phyloP scores from a whole-genome alignment of 768 basidiomycete species.

The Leccinellum albellum region DNA sequence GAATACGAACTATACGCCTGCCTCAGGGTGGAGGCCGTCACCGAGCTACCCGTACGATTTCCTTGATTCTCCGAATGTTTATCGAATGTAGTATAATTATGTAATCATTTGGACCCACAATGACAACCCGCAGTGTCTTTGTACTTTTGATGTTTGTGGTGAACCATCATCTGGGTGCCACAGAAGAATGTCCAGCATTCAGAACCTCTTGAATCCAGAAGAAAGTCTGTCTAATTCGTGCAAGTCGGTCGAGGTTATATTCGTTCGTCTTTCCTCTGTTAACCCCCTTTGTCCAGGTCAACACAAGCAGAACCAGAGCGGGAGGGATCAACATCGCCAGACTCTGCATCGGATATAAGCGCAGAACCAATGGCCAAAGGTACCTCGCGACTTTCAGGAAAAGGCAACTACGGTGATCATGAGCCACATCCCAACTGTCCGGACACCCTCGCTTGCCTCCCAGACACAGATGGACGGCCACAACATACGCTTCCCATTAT shows the following conservation, averaged over 20 bases:
- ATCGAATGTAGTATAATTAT: conserved; percentile 26
- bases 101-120: conserved; percentile 34
- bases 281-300: conserved; percentile 30
- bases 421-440: conserved; percentile 73
- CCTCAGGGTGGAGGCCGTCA: conserved; percentile 20
- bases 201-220: conserved; percentile 56
- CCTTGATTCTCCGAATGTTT: conserved; percentile 14
- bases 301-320: conserved; percentile 23
- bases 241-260: conserved; percentile 36
- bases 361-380: conserved; percentile 25
- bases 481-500: conserved; percentile 85
- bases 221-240: conserved; percentile 35
- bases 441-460: conserved; percentile 71
- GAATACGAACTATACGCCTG: conserved; percentile 16
- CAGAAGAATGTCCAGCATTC: conserved; percentile 51
- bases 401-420: conserved; percentile 41
- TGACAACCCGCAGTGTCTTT: conserved; percentile 14
- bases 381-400: conserved; percentile 19
- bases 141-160: conserved; percentile 4
- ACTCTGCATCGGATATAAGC: conserved; percentile 33
- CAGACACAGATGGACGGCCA: conserved; percentile 73
- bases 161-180: conserved; percentile 20
- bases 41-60: conserved; percentile 20
- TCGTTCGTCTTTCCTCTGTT: conserved; percentile 6
- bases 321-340: conserved; percentile 30